A percentile compares a stretch with the other conserved stretches of the same genome.
Evolutionary conservation across 176 grass and related monocot species (phyloP).

Genomic region (Raddia distichophylla): DNA sequence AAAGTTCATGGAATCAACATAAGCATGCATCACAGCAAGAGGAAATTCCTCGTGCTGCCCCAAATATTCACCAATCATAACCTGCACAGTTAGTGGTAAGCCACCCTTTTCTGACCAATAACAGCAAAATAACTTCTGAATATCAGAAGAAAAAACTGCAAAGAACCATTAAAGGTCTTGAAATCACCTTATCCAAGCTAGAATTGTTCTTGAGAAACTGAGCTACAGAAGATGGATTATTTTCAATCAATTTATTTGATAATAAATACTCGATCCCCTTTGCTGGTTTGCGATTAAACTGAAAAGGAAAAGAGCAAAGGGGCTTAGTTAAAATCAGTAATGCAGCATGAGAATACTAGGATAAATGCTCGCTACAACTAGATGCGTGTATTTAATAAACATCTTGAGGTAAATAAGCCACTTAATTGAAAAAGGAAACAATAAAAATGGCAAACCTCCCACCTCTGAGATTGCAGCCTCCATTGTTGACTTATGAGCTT

Average conservation of each 20-base stretch:
- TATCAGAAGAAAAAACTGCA: slow-evolving; percentile 16
- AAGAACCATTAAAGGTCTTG: slow-evolving; percentile 16
- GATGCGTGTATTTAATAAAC: slow-evolving; percentile 18
- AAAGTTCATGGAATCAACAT: slow-evolving; percentile 99
- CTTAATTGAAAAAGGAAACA: slow-evolving; percentile 23
- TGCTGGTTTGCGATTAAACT: slow-evolving; percentile 95
- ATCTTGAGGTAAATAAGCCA: slow-evolving; percentile 29
- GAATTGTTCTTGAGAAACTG: slow-evolving; percentile 91
- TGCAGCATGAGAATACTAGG: slow-evolving; percentile 30
- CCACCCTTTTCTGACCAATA: slow-evolving; percentile 24
- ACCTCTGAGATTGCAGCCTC: slow-evolving; percentile 94
- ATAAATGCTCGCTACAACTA: slow-evolving; percentile 2
- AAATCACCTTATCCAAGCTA: slow-evolving; percentile 88
- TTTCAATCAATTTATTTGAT: slow-evolving; percentile 94
- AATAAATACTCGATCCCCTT: slow-evolving; percentile 91
- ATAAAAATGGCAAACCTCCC: slow-evolving; percentile 33
- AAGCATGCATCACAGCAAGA: slow-evolving; percentile 99
- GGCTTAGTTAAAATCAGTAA: slow-evolving; percentile 18
- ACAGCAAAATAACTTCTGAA: slow-evolving; percentile 1
- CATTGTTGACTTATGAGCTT: slow-evolving; percentile 99
- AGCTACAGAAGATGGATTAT: slow-evolving; percentile 70
- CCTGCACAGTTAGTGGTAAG: slow-evolving; percentile 59
- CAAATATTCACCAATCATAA: slow-evolving; percentile 99
- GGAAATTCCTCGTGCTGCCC: slow-evolving; percentile 97
- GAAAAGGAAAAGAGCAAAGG: slow-evolving; percentile 32